Base-by-base conservation (phyloP, 805 yeast genomes). In the Zygosaccharomyces bailii region DNA sequence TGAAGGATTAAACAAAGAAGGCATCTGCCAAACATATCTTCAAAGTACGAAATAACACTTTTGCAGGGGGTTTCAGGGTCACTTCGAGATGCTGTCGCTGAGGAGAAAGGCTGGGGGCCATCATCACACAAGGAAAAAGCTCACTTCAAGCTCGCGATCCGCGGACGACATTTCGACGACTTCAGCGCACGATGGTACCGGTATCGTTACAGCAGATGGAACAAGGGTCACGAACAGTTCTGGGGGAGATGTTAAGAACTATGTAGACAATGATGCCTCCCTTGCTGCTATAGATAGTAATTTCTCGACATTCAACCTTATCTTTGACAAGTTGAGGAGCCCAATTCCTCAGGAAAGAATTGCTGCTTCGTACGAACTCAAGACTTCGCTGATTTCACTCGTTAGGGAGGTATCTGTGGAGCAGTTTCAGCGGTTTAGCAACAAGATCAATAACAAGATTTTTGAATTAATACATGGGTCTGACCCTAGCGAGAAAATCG, bases 351-450 rank as follows among this genome's bases (percentile, higher is more conserved):
- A 62, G 8, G 72, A 68, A 36, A 60, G 73, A 30, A 41, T 56
- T 4, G 61, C 64, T 13, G 86, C 89, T 5, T 91, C 95, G 0
- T 68, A 70, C 16, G 93, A 86, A 53, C 71, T 91, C 42, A 72
- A 84, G 37, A 78, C 75, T 25, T 83, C 86, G 51, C 72, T 91
- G 43, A 76, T 80, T 4, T 73, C 86, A 0, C 75, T 86, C 9
- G 84, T 93, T 1, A 76, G 95, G 39, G 97, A 90, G 56, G 73
- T 83, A 16, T 80, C 93, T 0, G 73, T 86, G 1, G 96, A 89
- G 60, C 91, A 85, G 55, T 79, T 87, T 54, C 79, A 86, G 50
- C 68, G 89, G 29, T 86, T 85, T 64, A 86, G 84, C 63, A 87
- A 85, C 60, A 90, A 84, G 46, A 83, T 91, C 50, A 89, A 91